Base-by-base conservation (phyloP, 176 grass and related monocot genomes). In the bread wheat (Triticum aestivum) region DNA sequence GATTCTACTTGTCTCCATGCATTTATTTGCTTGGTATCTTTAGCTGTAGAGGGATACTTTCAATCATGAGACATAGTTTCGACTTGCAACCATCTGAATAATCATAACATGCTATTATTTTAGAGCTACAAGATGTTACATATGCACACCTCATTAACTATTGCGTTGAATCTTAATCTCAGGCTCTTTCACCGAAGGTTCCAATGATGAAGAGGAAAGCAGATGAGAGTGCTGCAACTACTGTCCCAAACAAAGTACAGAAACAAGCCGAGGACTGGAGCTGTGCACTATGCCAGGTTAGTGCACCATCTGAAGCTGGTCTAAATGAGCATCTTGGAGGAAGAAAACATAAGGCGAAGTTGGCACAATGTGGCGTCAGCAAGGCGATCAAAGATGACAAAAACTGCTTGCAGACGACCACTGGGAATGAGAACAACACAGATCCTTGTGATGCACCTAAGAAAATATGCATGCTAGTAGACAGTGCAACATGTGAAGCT, bases 201-300 rank as follows among this genome's bases (percentile, higher is more conserved):
- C 66, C n/a, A 47, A 70, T 75, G 11, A 68, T 65, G 20, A 87
- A 92, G 81, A 82, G 85, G 26, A 89, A 89, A 47, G 21, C 39
- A 39, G 49, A 56, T 70, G 14, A 11, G 64, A 71, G 21, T 62
- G 49, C 21, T 69, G 39, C 17, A 62, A 47, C 47, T 51, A 41
- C 21, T 68, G 37, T 56, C 65, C 10, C 38, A 51, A 20, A 18
- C 4, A 61, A 85, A 78, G 11, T 41, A 54, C 73, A 77, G 33
- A 86, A 73, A 73, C n/a, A 14, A 61, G 73, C 35, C 29, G 15
- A 52, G 74, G 79, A 91, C 41, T 84, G 86, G 89, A 87, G 79
- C 65, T 91, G 89, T 78, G 80, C 84, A 18, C 18, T 85, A 34
- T 89, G 72, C 83, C 89, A 87, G 34, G 80, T 91, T 29, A 86